Conservation (phyloP, 2,329 filamentous ascomycete species). For the Alternaria consortialis region DNA sequence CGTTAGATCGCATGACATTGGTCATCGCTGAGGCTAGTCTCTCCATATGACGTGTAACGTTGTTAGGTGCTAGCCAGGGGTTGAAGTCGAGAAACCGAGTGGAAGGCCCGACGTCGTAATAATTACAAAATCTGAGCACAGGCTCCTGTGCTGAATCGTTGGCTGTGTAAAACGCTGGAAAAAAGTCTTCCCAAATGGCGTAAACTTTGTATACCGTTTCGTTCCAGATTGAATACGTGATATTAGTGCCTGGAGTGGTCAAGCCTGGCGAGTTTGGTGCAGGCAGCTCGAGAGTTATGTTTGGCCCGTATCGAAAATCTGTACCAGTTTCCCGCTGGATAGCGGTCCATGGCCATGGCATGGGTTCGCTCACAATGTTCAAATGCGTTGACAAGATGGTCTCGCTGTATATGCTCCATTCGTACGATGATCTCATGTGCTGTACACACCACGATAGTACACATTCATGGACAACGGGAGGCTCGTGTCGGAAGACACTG, state of each 20-base stretch:
- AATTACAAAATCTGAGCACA: not conserved
- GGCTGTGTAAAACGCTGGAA: conserved; percentile 24
- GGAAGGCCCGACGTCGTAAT: not conserved
- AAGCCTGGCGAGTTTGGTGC: no score
- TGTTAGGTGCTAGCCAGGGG: conserved; percentile 32
- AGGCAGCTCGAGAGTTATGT: no score
- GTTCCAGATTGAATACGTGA: no score
- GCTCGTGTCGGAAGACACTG: conserved; percentile 12
- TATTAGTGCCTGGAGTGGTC: no score
- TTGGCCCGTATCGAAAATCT: no score
- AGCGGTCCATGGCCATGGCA: no score
- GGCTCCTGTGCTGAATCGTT: not conserved
- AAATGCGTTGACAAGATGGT: no score
- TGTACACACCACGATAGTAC: conserved; percentile 37
- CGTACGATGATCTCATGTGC: conserved; percentile 26
- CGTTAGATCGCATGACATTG: conserved; percentile 13
- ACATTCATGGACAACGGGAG: conserved; percentile 31
- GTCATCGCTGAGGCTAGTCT: conserved; percentile 30
- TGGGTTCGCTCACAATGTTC: no score
- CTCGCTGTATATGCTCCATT: conserved; percentile 1
- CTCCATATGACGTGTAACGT: conserved; percentile 34
- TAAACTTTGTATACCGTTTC: no score
- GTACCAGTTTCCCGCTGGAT: no score
- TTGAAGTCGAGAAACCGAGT: conserved; percentile 9
- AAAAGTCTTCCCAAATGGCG: conserved; percentile 13